phyloP scores from a whole-genome alignment of 345 rosid species.

The Salix purpurea region DNA sequence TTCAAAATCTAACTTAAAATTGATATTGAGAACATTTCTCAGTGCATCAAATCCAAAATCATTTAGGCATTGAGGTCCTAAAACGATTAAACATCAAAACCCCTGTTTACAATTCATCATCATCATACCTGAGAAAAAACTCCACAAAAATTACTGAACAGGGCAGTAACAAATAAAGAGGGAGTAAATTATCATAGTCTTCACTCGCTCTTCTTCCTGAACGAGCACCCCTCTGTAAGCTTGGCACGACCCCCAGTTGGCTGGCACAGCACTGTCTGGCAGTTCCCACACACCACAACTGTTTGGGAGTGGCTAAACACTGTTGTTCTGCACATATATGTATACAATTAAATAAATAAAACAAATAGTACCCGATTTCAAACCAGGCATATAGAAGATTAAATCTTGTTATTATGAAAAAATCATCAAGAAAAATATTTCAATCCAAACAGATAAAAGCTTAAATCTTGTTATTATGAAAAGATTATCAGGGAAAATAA shows the following conservation, averaged over 20 bases:
- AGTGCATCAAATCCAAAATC: not conserved
- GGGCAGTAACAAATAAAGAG: not conserved
- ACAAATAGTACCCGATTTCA: not conserved
- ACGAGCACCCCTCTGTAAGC: constrained; percentile 16
- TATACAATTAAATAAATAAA: not conserved
- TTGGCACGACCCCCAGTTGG: constrained; percentile 19
- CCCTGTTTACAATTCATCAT: not conserved
- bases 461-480: not conserved
- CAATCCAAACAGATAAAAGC: not conserved
- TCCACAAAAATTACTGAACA: not conserved
- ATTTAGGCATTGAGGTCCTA: not conserved
- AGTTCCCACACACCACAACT: constrained; percentile 14
- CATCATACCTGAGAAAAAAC: not conserved
- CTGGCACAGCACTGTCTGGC: constrained; percentile 16
- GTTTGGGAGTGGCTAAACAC: constrained; percentile 16
- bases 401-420: not conserved
- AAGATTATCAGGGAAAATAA: not conserved
- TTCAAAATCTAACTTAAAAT: not conserved
- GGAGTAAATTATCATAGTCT: not conserved
- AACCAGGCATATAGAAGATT: too few relatives aligned
- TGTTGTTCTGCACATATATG: constrained; percentile 5
- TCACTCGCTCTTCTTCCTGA: constrained; percentile 13
- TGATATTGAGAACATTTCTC: not conserved
- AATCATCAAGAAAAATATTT: not conserved
- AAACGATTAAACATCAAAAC: not conserved